Base-by-base conservation (phyloP, 1,284 basidiomycete genomes). In the Papiliotrema laurentii region DNA sequence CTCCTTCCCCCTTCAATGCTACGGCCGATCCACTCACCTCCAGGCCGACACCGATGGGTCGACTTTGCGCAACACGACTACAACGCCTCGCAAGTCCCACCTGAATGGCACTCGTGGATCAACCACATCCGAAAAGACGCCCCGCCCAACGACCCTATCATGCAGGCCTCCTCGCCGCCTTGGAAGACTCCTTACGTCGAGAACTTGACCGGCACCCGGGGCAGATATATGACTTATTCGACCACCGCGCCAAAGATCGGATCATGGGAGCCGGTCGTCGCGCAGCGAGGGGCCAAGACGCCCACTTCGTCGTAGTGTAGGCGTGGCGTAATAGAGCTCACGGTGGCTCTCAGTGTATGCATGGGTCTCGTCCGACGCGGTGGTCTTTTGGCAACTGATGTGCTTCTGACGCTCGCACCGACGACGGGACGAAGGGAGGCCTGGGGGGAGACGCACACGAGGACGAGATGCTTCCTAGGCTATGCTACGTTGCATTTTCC, bases 51-150 rank as follows among this genome's bases (percentile, higher is more conserved):
- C 39, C 36, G 61, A 53, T 63, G 61, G 92, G 84, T 96, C 39
- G 92, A 94, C 76, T 90, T 82, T 64, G 80, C 84, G 30, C 89
- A 92, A 77, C 86, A 93, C 69, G 83, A 92, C 60, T 85, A 80
- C 74, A 87, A 94, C 67, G 88, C 87, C 10, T 82, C 88, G 0
- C 92, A 97, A 77, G 83, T 93, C 31, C 87, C 90, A 27, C 81
- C 90, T 2, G 90, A 92, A 73, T 96, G 93, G 93, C 90, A 93
- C 73, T 83, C 90, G 7, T 97, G 92, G 92, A 73, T 96, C 26
- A 78, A 80, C n/a, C 89, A 94, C 68, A 94, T 93, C 64, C 87
- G 92, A 42, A 80, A 83, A 59, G 80, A 83, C 34, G 80, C 89
- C 5, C 93, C 92, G 1, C 76, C 79, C 2, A 78, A 85, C 57